A percentile compares a stretch with the other conserved stretches of the same genome.
These are phyloP conservation scores for Juglanconis sp. DNA, from an alignment of 2,329 filamentous ascomycete genomes.

Conservation along the genomic window DNA sequence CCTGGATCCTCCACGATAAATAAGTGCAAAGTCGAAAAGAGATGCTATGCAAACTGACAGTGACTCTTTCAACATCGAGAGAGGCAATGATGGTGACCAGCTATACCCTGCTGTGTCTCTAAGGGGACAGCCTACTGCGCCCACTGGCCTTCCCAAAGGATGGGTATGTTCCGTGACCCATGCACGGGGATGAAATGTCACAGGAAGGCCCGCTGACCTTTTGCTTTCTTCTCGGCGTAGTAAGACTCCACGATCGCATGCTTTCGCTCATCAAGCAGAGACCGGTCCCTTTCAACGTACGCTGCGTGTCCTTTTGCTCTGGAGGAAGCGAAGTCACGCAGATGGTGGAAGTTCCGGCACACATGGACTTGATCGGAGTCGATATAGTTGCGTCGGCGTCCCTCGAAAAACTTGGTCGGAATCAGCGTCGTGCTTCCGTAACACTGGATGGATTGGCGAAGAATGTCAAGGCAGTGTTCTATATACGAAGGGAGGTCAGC, in stretches of 20 bases:
- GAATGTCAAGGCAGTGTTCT: conserved; percentile 15
- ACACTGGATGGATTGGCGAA: conserved; percentile 16
- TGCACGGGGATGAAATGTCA: no score
- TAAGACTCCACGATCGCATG: conserved; percentile 2
- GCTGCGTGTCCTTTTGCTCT: conserved; percentile 12
- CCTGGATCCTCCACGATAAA: no score
- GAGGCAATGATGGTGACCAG: no score
- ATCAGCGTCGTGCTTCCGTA: conserved; percentile 17
- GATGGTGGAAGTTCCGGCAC: conserved; percentile 12
- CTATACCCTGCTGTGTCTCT: no score
- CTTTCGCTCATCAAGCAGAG: conserved; percentile 4
- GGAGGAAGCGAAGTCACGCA: conserved; percentile 17
- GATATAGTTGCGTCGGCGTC: conserved; percentile 11
- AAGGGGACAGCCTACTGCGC: neutral
- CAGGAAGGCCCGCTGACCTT: neutral
- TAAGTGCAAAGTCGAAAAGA: no score
- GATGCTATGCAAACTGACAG: no score
- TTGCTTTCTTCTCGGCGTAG: conserved; percentile 1
- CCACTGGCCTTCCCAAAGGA: neutral
- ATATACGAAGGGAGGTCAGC: no score
- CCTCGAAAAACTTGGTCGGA: conserved; percentile 13
- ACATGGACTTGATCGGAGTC: conserved; percentile 15
- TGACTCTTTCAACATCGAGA: no score
- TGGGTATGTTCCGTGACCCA: no score
- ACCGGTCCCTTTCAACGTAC: neutral